A percentile compares a stretch with the other conserved stretches of the same genome.
phyloP scores from a whole-genome alignment of 352 stramenopile species.

The Globisporangium solare region DNA sequence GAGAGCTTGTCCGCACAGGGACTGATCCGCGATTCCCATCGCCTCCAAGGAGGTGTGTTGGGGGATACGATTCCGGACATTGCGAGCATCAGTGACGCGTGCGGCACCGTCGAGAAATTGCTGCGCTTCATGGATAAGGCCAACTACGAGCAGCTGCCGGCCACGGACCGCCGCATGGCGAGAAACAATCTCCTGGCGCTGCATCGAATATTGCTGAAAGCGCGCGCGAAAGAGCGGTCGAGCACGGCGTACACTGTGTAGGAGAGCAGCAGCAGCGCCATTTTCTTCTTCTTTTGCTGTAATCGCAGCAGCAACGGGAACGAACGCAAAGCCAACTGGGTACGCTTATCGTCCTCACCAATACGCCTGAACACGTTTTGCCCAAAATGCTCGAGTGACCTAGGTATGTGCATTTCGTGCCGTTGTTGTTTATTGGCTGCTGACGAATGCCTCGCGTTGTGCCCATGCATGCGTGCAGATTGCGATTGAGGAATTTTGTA shows the following conservation, averaged over 20 bases:
- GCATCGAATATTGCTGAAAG: slow-evolving; percentile 49
- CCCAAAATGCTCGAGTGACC: no score
- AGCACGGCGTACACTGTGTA: slow-evolving; percentile 21
- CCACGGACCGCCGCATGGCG: slow-evolving; percentile 34
- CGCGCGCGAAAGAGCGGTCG: slow-evolving; percentile 31
- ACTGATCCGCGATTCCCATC: slow-evolving; percentile 38
- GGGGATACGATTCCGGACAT: slow-evolving; percentile 23
- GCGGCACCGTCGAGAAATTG: slow-evolving; percentile 30
- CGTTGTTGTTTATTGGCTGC: no score
- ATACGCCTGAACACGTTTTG: no score
- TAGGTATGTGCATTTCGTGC: no score
- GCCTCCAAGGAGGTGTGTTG: slow-evolving; percentile 16
- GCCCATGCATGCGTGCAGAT: not conserved
- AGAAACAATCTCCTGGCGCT: slow-evolving; percentile 43
- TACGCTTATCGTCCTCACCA: no score
- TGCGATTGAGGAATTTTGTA: not conserved
- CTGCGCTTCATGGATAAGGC: slow-evolving; percentile 38
- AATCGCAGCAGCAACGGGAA: no score
- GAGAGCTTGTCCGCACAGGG: slow-evolving; percentile 53
- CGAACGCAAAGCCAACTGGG: no score
- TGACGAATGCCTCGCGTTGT: no score
- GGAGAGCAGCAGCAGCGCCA: not conserved
- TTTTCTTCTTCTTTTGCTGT: not conserved
- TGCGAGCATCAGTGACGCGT: slow-evolving; percentile 31
- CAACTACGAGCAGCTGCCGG: slow-evolving; percentile 16